Evolutionary conservation across 352 stramenopile species (phyloP).

Genomic region (Phytophthora crassamura): DNA sequence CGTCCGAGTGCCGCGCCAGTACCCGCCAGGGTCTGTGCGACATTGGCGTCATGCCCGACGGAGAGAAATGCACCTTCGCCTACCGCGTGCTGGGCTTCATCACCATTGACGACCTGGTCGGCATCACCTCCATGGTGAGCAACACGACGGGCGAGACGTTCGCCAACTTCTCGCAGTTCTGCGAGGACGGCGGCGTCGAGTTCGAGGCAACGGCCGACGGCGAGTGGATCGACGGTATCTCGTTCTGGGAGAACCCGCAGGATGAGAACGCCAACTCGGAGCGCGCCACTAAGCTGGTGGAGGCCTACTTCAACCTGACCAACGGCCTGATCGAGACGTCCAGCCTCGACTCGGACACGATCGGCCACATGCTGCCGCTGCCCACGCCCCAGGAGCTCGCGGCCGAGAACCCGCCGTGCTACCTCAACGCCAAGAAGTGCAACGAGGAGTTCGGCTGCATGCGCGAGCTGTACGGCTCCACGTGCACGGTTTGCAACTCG

Average conservation of each 20-base stretch:
- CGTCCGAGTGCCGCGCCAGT: slow-evolving; percentile 46
- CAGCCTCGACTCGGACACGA: slow-evolving; percentile 37
- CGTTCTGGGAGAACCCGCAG: slow-evolving; percentile 76
- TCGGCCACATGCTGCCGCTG: slow-evolving; percentile 60
- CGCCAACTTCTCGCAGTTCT: slow-evolving; percentile 72
- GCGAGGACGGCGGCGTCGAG: slow-evolving; percentile 62
- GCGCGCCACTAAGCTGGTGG: slow-evolving; percentile 56
- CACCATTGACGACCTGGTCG: slow-evolving; percentile 77
- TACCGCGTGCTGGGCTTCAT: slow-evolving; percentile 75
- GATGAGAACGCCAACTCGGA: slow-evolving; percentile 59
- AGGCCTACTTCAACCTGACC: slow-evolving; percentile 63
- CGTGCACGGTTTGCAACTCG: slow-evolving; percentile 68
- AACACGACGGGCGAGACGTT: slow-evolving; percentile 58
- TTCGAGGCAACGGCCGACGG: slow-evolving; percentile 52
- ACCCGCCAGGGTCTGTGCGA: slow-evolving; percentile 63
- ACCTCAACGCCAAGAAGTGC: slow-evolving; percentile 68
- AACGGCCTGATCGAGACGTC: slow-evolving; percentile 45
- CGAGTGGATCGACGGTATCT: slow-evolving; percentile 61
- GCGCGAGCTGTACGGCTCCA: slow-evolving; percentile 65
- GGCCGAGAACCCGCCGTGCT: slow-evolving; percentile 70
- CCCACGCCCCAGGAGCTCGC: slow-evolving; percentile 54
- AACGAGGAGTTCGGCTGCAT: slow-evolving; percentile 60
- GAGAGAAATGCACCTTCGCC: slow-evolving; percentile 61
- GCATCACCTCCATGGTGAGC: slow-evolving; percentile 71
- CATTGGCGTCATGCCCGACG: slow-evolving; percentile 61